Base-by-base conservation (phyloP, 148 eudicot genomes). In the Heliamphora exappendiculata region DNA sequence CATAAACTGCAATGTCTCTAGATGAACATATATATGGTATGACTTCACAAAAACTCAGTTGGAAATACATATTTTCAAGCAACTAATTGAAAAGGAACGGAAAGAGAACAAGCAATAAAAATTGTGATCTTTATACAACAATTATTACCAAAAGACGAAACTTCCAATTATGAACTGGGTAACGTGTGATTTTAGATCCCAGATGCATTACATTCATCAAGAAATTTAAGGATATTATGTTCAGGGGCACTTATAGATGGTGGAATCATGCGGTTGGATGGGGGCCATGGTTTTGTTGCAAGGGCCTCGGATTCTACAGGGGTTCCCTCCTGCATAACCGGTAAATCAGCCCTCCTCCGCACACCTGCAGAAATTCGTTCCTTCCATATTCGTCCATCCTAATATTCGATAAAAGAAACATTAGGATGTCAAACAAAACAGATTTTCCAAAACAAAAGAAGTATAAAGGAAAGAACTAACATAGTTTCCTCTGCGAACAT, bases 311-410 rank as follows among this genome's bases (percentile, higher is more conserved):
- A 64, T 71, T 80, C 89, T 20, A 60, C 57, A 6, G 76, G 39
- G 59, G 78, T 62, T 62, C 81, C 92, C 82, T 88, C 93, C 63
- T 83, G 89, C 86, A 81, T 66, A 2, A 76, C 80, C 1, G 93
- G 84, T 81, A 89, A 59, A 70, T 92, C 94, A 16, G 82, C 17
- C 75, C 87, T 89, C 83, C 94, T 90, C 20, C 81, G 81, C 63
- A 70, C 86, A 16, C 85, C 82, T 64, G 92, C 91, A 60, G 97
- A 82, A 41, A 86, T 88, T 57, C 98, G 84, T 85, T 94, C 97
- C 85, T 92, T 94, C 98, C 98, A 94, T 85, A 94, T 82, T 80
- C 97, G 83, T 29, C 97, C 96, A 72, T 94, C 97, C 97, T 94
- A 75, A 80, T 36, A 49, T 70, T 54, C 31, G 13, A 41, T 24